Conservation (phyloP, 352 stramenopile species). For the Bremia lactucae region DNA sequence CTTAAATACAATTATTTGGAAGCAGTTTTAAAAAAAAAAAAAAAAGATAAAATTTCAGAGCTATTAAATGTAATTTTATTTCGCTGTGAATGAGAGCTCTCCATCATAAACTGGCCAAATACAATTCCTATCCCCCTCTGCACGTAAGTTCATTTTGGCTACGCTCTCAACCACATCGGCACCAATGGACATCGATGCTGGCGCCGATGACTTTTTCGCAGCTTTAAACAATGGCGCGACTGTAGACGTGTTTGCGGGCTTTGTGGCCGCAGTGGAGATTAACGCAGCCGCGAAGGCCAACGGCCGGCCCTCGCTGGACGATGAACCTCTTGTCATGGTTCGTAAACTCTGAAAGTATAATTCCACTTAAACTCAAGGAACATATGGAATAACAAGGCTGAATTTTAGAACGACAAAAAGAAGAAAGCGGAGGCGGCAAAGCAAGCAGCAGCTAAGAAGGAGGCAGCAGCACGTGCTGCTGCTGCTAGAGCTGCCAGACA, state of each 20-base stretch:
- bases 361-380: neutral
- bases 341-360: neutral
- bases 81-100: no score
- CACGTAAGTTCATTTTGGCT: neutral
- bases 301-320: slow-evolving; percentile 15
- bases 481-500: slow-evolving; percentile 29
- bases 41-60: no score
- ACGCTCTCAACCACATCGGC: neutral
- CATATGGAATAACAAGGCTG: slow-evolving; percentile 1
- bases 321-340: slow-evolving; percentile 27
- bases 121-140: slow-evolving; percentile 4
- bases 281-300: neutral
- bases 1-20: no score
- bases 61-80: no score
- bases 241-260: slow-evolving; percentile 51
- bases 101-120: slow-evolving; percentile 3
- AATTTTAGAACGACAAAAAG: slow-evolving; percentile 29
- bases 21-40: no score
- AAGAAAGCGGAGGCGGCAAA: slow-evolving; percentile 33
- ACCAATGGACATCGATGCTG: slow-evolving; percentile 63
- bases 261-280: slow-evolving; percentile 23
- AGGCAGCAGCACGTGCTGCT: slow-evolving; percentile 18
- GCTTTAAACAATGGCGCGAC: slow-evolving; percentile 51
- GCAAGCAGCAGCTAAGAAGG: slow-evolving; percentile 38
- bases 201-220: slow-evolving; percentile 75